Percentiles rank a stretch among this genome's conserved stretches.
Evolutionary conservation across 2,329 filamentous ascomycete species (phyloP).

Genomic region (Trichoderma breve): DNA sequence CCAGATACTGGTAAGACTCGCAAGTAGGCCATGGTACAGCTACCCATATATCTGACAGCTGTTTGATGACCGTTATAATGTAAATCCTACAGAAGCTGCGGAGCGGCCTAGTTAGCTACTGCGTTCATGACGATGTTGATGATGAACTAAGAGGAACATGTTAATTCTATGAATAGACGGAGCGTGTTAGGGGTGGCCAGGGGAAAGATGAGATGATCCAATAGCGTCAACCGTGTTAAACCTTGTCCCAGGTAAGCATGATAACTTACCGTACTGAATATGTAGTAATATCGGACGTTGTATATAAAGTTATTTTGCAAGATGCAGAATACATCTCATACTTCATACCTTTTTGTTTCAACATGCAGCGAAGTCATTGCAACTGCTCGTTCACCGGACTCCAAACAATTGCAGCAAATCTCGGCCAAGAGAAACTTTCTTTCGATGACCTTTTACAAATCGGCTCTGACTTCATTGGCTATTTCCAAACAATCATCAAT

Average conservation of each 20-base stretch:
- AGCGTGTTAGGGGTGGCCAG: not conserved
- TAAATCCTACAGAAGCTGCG: not conserved
- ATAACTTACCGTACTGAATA: not conserved
- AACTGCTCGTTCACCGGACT: constrained; percentile 1
- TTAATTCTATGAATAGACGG: not conserved
- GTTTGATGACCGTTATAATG: not conserved
- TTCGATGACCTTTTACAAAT: constrained; percentile 6
- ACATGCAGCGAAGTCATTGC: constrained; percentile 6
- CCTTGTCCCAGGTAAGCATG: not conserved
- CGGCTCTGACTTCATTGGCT: constrained; percentile 8
- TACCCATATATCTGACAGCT: not conserved
- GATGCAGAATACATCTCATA: not conserved
- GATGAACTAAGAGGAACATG: not conserved
- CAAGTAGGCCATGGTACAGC: not conserved
- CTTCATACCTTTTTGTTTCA: not conserved
- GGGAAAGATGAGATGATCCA: not conserved
- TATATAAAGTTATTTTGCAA: not conserved
- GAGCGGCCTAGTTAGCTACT: not conserved
- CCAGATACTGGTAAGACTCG: not conserved
- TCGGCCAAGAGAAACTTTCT: constrained; percentile 8
- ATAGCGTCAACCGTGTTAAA: not conserved
- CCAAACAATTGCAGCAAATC: not conserved
- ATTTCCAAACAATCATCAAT: constrained; percentile 5
- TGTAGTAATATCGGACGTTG: not conserved
- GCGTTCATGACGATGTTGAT: not conserved